Base-by-base conservation (phyloP, 2,329 filamentous ascomycete genomes). In the Coleophoma eucalyptorum region DNA sequence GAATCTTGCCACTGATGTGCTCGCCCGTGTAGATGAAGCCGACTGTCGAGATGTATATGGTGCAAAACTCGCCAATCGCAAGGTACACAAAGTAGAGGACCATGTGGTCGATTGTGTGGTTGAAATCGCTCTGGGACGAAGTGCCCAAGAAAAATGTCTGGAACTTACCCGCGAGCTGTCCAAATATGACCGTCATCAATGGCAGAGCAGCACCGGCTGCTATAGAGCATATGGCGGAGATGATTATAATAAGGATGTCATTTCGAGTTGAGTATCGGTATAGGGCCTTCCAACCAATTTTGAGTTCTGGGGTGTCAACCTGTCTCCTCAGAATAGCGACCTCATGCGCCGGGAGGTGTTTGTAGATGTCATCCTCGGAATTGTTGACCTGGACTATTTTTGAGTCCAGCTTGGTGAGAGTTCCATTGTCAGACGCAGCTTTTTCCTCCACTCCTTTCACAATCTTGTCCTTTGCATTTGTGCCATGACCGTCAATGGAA, bases 11-110 rank as follows among this genome's bases (percentile, higher is more conserved):
- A 51, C 84, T 84, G 64, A 92, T 83, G 63, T 90, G 86, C 67
- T 93, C 89, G 50, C 89, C 89, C 0, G 84, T 86, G 63, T 90
- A 96, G 60, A 97, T 96, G 72, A 95, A 97, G 18, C 90, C 89
- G 16, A 95, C 84, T 0, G 92, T 97, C 20, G 83, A 79, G 52
- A 95, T 74, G 66, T 95, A 96, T 42, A 86, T 80, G 3, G 85
- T 84, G 43, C 89, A 69, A 58, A 95, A 96, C 64, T 92, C 87
- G 56, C 77, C 90, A 51, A 96, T 83, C 41, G 81, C 90, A 43
- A 96, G 79, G 66, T 96, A 96, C 33, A 96, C 72, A 58, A 95
- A 94, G 69, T 95, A 95, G 34, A 95, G 70, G 11, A 91, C 87
- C 59, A 86, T 80, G 41, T 76, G 73, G 8, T 72, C 71, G 59